A percentile compares a stretch with the other conserved stretches of the same genome.
phyloP scores from a whole-genome alignment of 1,139 yeast species.

The Lodderomyces pseudojiufengensis region DNA sequence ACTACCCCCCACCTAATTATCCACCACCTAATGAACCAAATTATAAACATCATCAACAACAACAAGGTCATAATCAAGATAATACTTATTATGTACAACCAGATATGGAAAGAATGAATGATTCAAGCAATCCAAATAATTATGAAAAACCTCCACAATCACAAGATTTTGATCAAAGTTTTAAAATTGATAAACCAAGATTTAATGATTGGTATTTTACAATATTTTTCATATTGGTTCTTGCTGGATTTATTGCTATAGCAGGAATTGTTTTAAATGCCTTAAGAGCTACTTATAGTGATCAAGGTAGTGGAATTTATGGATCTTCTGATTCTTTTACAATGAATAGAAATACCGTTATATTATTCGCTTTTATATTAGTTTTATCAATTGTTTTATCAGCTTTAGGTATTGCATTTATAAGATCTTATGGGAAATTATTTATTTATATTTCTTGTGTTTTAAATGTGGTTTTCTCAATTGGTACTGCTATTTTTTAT shows the following conservation, averaged over 20 bases:
- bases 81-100: constrained; percentile 15
- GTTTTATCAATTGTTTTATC: constrained; percentile 62
- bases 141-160: constrained; percentile 34
- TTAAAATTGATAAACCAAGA: constrained; percentile 61
- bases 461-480: constrained; percentile 61
- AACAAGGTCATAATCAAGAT: constrained; percentile 5
- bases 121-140: constrained; percentile 4
- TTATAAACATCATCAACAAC: constrained; percentile 8
- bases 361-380: constrained; percentile 65
- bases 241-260: constrained; percentile 68
- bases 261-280: constrained; percentile 68
- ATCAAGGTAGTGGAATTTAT: constrained; percentile 68
- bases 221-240: constrained; percentile 55
- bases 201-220: constrained; percentile 75
- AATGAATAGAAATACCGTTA: constrained; percentile 68
- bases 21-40: constrained; percentile 9
- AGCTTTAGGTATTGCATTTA: constrained; percentile 51
- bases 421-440: constrained; percentile 59
- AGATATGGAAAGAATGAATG: constrained; percentile 27
- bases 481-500: constrained; percentile 75
- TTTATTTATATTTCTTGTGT: constrained; percentile 73
- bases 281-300: constrained; percentile 50
- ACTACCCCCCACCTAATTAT: constrained; percentile 7
- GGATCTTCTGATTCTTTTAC: constrained; percentile 50
- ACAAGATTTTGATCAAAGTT: constrained; percentile 57